phyloP scores from a whole-genome alignment of 139 green algal genomes.

The Microglena sp. region DNA sequence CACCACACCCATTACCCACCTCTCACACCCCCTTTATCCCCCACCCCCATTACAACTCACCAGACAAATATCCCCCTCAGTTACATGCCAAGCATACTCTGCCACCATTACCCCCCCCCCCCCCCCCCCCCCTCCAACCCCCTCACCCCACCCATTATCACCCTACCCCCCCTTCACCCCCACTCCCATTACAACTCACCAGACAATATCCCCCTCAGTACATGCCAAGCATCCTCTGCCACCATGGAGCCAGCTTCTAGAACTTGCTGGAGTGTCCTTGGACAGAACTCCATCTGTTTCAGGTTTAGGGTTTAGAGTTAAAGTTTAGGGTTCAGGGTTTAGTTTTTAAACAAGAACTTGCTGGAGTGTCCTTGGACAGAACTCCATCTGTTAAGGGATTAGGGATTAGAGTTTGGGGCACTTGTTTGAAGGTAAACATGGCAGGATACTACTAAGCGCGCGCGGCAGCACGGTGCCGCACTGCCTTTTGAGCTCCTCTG shows the following conservation, averaged over 20 bases:
- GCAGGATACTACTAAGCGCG: too few species aligned
- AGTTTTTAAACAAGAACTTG: conserved; percentile 24
- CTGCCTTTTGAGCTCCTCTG: too few species aligned
- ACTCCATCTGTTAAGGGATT: conserved; percentile 88
- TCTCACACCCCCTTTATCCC: too few species aligned
- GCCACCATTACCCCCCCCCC: too few species aligned
- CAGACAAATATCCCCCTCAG: too few species aligned
- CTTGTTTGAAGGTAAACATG: not conserved
- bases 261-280: conserved; percentile 54
- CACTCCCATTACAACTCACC: conserved; percentile 30
- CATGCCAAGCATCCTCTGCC: conserved; percentile 59
- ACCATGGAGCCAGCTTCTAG: conserved; percentile 34
- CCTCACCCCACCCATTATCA: too few species aligned
- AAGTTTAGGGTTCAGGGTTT: not conserved
- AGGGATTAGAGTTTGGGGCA: not conserved
- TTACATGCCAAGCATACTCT: conserved; percentile 64
- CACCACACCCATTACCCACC: too few species aligned
- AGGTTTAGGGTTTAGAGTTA: not conserved
- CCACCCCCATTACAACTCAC: too few species aligned
- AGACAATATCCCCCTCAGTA: conserved; percentile 69
- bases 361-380: conserved; percentile 69
- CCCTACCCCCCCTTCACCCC: not conserved
- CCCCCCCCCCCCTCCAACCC: too few species aligned
- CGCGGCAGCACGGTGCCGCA: too few species aligned
- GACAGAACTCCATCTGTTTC: conserved; percentile 94